A percentile compares a stretch with the other conserved stretches of the same genome.
These are phyloP conservation scores for Sechiopsis laciniata DNA, from an alignment of 306 rosid genomes.

Conservation along the genomic window DNA sequence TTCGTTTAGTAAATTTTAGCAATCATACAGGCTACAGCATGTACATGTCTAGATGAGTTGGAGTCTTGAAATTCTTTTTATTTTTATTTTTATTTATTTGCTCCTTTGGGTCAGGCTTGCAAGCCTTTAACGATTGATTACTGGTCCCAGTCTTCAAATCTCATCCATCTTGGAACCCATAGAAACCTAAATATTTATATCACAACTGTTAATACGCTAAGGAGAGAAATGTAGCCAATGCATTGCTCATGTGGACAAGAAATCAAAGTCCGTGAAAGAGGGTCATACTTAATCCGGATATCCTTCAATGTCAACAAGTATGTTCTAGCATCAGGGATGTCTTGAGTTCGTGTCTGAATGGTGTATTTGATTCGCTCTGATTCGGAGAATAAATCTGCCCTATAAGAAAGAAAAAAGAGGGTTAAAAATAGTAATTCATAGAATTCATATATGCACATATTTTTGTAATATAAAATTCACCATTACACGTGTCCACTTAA, in stretches of 20 bases:
- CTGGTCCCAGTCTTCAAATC: background rate
- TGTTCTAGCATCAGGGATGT: conserved; percentile 82
- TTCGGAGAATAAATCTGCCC: conserved; percentile 70
- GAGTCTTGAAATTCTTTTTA: background rate
- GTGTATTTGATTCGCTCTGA: conserved; percentile 50
- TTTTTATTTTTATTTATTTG: background rate
- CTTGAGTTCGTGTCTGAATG: conserved; percentile 51
- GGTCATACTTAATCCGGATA: conserved; percentile 56
- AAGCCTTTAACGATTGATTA: background rate
- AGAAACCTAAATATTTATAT: conserved; percentile 2
- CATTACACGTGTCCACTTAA: background rate
- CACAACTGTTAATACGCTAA: background rate
- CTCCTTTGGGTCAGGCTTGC: background rate
- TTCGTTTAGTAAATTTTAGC: too few relatives aligned
- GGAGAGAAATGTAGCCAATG: background rate
- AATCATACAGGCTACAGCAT: too few relatives aligned
- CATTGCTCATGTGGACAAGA: conserved; percentile 21
- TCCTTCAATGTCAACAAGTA: conserved; percentile 81
- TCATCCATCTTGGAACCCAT: background rate
- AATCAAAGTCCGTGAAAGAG: conserved; percentile 17
- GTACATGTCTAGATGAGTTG: too few relatives aligned
- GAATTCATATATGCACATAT: background rate
- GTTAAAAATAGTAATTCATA: background rate
- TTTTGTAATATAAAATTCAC: background rate
- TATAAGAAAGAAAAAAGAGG: conserved; percentile 27